Conservation (phyloP, 2,329 filamentous ascomycete species). For the Ustulina deusta region DNA sequence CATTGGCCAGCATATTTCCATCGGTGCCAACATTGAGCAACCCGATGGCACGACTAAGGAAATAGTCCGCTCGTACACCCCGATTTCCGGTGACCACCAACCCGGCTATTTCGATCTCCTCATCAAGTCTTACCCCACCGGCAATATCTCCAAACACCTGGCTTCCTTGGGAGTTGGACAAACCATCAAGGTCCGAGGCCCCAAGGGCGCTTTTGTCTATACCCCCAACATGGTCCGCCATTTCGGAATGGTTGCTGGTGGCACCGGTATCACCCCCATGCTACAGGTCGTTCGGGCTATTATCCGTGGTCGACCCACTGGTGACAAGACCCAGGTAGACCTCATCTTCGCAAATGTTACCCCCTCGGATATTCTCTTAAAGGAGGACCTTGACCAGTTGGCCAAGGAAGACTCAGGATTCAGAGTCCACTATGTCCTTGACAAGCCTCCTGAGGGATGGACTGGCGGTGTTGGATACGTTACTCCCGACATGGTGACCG, state of each 20-base stretch:
- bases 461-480: constrained; percentile 94
- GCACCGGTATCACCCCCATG: constrained; percentile 98
- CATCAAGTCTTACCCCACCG: constrained; percentile 97
- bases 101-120: constrained; percentile 94
- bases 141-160: constrained; percentile 96
- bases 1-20: constrained; percentile 98
- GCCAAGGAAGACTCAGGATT: constrained; percentile 82
- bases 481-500: constrained; percentile 94
- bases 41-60: constrained; percentile 81
- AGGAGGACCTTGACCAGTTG: constrained; percentile 88
- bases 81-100: constrained; percentile 89
- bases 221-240: constrained; percentile 95
- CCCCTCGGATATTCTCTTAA: constrained; percentile 89
- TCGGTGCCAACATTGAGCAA: constrained; percentile 79
- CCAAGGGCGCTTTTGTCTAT: constrained; percentile 98
- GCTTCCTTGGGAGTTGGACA: constrained; percentile 85
- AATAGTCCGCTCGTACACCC: constrained; percentile 91
- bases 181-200: constrained; percentile 89
- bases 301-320: constrained; percentile 79
- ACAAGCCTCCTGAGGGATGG: constrained; percentile 95
- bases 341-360: constrained; percentile 98
- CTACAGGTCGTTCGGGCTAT: constrained; percentile 95
- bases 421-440: constrained; percentile 92
- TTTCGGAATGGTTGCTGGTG: constrained; percentile 98
- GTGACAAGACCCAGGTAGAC: constrained; percentile 89